phyloP scores from a whole-genome alignment of 2,329 filamentous ascomycete species.

The Dactylellina cionopaga region DNA sequence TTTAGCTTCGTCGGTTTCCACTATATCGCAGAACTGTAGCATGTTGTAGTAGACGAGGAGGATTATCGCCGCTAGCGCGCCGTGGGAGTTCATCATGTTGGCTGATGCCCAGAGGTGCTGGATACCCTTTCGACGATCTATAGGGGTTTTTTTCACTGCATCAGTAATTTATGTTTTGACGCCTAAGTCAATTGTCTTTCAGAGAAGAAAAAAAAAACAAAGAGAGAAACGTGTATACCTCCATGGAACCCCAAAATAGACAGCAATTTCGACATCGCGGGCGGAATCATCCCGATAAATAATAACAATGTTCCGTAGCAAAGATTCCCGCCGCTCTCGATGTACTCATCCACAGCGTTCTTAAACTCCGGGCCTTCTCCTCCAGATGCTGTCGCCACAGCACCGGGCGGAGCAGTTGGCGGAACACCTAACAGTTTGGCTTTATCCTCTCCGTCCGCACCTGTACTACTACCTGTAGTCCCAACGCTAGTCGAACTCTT shows the following conservation, averaged over 20 bases:
- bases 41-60: constrained; percentile 86
- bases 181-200: neutral
- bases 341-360: constrained; percentile 75
- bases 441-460: constrained; percentile 52
- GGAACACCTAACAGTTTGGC: constrained; percentile 54
- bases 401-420: too few species aligned
- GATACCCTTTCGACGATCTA: constrained; percentile 81
- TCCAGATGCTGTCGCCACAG: constrained; percentile 54
- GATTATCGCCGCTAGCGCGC: constrained; percentile 84
- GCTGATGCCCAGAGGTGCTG: constrained; percentile 90
- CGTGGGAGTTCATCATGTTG: constrained; percentile 86
- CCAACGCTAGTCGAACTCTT: neutral
- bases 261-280: constrained; percentile 85
- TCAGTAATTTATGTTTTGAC: neutral
- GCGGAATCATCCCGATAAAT: constrained; percentile 91
- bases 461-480: constrained; percentile 20
- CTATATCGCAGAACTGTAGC: constrained; percentile 86
- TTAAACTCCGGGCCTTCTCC: constrained; percentile 35
- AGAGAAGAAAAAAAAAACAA: too few species aligned
- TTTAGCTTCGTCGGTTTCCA: constrained; percentile 71
- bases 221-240: constrained; percentile 47
- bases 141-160: neutral
- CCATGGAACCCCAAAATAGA: constrained; percentile 91
- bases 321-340: constrained; percentile 87
- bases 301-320: constrained; percentile 88